phyloP scores from a whole-genome alignment of 2,329 filamentous ascomycete genomes.

The Hypoxylon sp. region DNA sequence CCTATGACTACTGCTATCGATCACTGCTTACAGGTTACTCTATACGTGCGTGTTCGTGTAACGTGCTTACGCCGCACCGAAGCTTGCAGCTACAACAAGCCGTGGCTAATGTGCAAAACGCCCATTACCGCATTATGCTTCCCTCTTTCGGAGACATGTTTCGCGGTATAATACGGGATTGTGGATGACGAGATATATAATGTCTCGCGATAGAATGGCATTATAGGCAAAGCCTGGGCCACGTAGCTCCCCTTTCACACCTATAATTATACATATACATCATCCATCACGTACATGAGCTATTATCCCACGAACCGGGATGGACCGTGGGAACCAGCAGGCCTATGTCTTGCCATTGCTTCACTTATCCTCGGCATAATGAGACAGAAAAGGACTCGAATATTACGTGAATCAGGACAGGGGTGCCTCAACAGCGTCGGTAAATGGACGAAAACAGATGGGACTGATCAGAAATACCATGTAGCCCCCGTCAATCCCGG shows the following conservation, averaged over 20 bases:
- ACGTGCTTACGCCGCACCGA: conserved; percentile 39
- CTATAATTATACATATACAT: conserved; percentile 18
- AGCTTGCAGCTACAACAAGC: conserved; percentile 13
- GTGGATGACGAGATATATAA: conserved; percentile 18
- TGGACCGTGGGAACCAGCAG: conserved; percentile 27
- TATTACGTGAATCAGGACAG: conserved; percentile 22
- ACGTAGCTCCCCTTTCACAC: conserved; percentile 24
- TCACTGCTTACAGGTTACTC: conserved; percentile 32
- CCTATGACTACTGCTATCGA: conserved; percentile 23
- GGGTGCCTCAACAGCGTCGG: conserved; percentile 26
- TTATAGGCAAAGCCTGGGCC: conserved; percentile 26
- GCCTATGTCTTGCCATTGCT: conserved; percentile 14
- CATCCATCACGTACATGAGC: conserved; percentile 37
- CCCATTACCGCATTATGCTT: conserved; percentile 23
- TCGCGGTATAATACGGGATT: conserved; percentile 22
- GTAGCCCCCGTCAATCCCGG: conserved; percentile 31
- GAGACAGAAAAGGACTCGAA: conserved; percentile 30
- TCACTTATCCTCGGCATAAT: conserved; percentile 24
- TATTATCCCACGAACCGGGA: conserved; percentile 45
- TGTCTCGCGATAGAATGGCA: conserved; percentile 23
- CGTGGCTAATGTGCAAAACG: conserved; percentile 15
- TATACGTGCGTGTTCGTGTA: conserved; percentile 29
- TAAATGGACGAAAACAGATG: conserved; percentile 21
- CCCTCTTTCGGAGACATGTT: conserved; percentile 31
- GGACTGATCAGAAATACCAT: conserved; percentile 21